These are phyloP conservation scores for Drosera capensis DNA, from an alignment of 148 eudicot genomes.

Conservation along the genomic window DNA sequence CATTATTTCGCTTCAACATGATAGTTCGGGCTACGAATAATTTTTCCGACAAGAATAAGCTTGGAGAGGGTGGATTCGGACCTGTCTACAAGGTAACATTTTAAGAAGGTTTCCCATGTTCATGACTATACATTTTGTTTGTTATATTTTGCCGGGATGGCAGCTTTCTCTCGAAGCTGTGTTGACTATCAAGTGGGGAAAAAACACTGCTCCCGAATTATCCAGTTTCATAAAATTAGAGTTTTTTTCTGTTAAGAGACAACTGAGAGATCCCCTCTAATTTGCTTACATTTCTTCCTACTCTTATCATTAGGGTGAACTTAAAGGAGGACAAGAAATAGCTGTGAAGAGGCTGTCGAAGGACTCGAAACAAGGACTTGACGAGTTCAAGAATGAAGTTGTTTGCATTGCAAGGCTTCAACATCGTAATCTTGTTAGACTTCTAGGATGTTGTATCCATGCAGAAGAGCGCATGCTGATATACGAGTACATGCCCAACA, in stretches of 20 bases:
- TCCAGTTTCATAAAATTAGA: too few relatives aligned
- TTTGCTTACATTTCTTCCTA: too few relatives aligned
- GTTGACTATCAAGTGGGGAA: too few relatives aligned
- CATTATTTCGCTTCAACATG: constrained; percentile 16
- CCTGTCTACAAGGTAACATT: constrained; percentile 33
- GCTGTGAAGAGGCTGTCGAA: constrained; percentile 42
- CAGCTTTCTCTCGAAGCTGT: too few relatives aligned
- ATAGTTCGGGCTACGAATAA: constrained; percentile 17
- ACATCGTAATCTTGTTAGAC: constrained; percentile 41
- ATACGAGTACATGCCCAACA: constrained; percentile 39
- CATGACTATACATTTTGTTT: too few relatives aligned
- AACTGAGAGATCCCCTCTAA: too few relatives aligned
- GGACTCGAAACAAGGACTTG: constrained; percentile 33
- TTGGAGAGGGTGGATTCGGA: constrained; percentile 35
- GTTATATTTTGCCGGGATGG: too few relatives aligned
- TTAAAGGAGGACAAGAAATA: constrained; percentile 17
- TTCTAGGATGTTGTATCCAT: constrained; percentile 36
- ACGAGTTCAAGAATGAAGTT: constrained; percentile 43
- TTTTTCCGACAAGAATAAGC: constrained; percentile 15
- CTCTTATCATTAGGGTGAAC: constrained; percentile 24
- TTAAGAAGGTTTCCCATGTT: too few relatives aligned
- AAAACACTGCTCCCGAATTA: too few relatives aligned
- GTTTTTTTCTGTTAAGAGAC: too few relatives aligned
- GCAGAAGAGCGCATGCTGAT: constrained; percentile 30
- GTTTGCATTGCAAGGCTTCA: constrained; percentile 32